phyloP scores from a whole-genome alignment of 2,329 filamentous ascomycete genomes.

The Penicillium sp. region DNA sequence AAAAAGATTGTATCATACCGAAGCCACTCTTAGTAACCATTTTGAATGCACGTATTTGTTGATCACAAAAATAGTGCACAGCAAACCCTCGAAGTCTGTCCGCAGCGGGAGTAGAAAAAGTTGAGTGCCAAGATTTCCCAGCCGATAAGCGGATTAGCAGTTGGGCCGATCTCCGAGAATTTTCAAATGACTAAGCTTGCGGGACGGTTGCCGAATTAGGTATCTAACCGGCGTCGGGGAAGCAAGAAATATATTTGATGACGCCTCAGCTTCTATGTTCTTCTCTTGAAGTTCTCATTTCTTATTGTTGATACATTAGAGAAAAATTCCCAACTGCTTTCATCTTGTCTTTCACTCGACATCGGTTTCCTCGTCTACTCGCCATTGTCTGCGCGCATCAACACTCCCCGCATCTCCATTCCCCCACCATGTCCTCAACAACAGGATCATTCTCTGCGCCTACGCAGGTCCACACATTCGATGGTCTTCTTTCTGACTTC shows the following conservation, averaged over 20 bases:
- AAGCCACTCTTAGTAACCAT: slow-evolving; percentile 32
- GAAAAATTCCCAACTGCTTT: too few relatives aligned
- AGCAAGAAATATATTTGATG: slow-evolving; percentile 1
- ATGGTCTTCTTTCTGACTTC: slow-evolving; percentile 42
- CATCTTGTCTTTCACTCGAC: neutral
- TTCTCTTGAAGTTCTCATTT: neutral
- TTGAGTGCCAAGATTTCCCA: slow-evolving; percentile 29
- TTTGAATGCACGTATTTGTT: slow-evolving; percentile 16
- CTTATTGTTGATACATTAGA: slow-evolving; percentile 5
- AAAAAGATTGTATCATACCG: slow-evolving; percentile 21
- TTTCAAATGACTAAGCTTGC: slow-evolving; percentile 3
- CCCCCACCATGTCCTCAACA: slow-evolving; percentile 26
- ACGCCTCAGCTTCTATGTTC: neutral
- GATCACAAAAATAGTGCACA: slow-evolving; percentile 12
- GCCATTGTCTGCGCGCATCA: neutral
- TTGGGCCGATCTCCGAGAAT: slow-evolving; percentile 29
- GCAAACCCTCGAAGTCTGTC: slow-evolving; percentile 9
- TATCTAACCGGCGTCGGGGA: neutral
- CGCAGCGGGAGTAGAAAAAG: slow-evolving; percentile 21
- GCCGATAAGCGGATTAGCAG: slow-evolving; percentile 29
- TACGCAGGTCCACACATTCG: slow-evolving; percentile 32
- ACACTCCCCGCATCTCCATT: slow-evolving; percentile 9
- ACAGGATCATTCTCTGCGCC: slow-evolving; percentile 35
- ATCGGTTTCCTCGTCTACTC: neutral
- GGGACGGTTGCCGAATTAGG: slow-evolving; percentile 12